Base-by-base conservation (phyloP, 2,329 filamentous ascomycete species). In the Laburnicola sp. region DNA sequence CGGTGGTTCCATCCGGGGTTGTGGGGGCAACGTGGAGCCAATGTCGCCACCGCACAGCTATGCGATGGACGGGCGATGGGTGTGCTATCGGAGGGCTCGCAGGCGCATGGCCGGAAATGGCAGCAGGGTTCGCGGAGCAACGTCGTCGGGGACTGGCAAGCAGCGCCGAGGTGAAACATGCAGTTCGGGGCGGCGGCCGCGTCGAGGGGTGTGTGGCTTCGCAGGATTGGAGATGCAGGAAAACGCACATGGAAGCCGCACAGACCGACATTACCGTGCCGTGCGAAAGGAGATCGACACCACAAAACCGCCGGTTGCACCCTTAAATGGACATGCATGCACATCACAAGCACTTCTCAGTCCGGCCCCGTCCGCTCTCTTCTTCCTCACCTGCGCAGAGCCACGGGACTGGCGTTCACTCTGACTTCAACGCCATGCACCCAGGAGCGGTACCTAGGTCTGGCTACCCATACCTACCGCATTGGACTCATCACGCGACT, bases 161-260 rank as follows among this genome's bases (percentile, higher is more conserved):
- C 9, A 43, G 27, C 11, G 28, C 27, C 37, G 23, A 51, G 31
- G 38, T 25, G 30, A 31, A 37, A 41, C 38, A 36, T 41, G 38
- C 46, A 46, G 21, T n/a, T 5, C 4, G 23, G 26, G 25, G 16
- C 23, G 34, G 42, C 32, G 11, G 50, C 53, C 45, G 51, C 51
- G 43, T 31, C 22, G 50, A 44, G 53, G 51, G 48, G 47, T 54
- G 54, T 16, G 56, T 58, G 55, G 59, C 57, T 54, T 56, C 47
- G 57, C 57, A 61, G 59, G 55, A 62, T 59, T 57, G 54, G 51
- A 39, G 54, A 51, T 57, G 58, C 63, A 60, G 51, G 38, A 48
- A 27, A 32, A 43, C 46, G 56, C 56, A 59, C 56, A 46, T 37
- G 21, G 25, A 16, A 22, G 31, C 49, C 36, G 32, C 31, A 44